These are phyloP conservation scores for Ottelia alismoides DNA, from an alignment of 106 monocot genomes.

Conservation along the genomic window DNA sequence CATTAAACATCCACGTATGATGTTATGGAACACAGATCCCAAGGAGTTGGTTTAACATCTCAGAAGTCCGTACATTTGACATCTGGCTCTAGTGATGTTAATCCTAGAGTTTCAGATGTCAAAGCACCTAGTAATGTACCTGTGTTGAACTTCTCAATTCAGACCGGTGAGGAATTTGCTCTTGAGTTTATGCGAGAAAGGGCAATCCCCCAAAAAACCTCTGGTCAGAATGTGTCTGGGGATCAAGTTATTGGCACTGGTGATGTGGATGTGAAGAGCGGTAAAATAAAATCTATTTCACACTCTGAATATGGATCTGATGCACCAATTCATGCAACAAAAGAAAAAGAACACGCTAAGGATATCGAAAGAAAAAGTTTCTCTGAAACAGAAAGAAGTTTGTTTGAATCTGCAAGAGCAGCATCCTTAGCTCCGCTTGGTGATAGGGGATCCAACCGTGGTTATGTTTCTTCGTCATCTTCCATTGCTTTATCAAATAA, in stretches of 20 bases:
- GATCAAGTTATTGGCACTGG: conserved; percentile 25
- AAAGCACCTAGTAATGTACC: conserved; percentile 15
- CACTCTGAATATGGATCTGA: conserved; percentile 35
- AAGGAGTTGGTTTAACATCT: no score
- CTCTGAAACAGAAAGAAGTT: conserved; percentile 25
- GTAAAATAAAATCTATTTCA: conserved; percentile 31
- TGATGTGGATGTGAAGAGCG: no score
- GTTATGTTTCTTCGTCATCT: conserved; percentile 42
- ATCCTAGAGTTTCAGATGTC: conserved; percentile 22
- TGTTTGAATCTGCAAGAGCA: conserved; percentile 26
- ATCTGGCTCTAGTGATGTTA: conserved; percentile 21
- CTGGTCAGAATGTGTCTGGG: conserved; percentile 25
- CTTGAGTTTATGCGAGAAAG: conserved; percentile 76
- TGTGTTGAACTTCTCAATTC: no score
- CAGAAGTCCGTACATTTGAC: no score
- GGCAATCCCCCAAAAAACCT: conserved; percentile 23
- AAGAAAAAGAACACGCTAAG: conserved; percentile 23
- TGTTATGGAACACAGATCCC: no score
- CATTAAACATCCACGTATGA: no score
- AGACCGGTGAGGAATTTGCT: no score
- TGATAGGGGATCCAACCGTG: conserved; percentile 25
- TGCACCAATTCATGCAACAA: conserved; percentile 12
- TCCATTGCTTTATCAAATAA: conserved; percentile 31
- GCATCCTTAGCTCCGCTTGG: conserved; percentile 28
- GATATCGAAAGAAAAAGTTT: conserved; percentile 29